Percentiles rank a stretch among this genome's conserved stretches.
These are phyloP conservation scores for Galerina sulciceps DNA, from an alignment of 768 basidiomycete species.

Conservation along the genomic window DNA sequence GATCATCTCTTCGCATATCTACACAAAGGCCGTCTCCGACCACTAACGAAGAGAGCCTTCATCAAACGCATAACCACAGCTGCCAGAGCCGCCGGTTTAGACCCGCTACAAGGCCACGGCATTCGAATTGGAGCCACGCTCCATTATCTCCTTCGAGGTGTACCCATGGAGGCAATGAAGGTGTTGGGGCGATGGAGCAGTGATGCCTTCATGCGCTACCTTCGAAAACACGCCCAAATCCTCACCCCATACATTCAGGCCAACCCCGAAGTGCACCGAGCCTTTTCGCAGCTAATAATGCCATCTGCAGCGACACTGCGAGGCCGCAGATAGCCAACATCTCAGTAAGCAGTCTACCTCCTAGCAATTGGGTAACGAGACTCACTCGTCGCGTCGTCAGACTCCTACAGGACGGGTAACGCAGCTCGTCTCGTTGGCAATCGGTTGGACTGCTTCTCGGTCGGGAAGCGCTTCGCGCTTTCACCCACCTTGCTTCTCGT, in stretches of 20 bases:
- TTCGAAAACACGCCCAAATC: constrained; percentile 22
- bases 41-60: constrained; percentile 34
- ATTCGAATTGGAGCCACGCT: constrained; percentile 34
- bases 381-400: constrained; percentile 11
- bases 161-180: constrained; percentile 41
- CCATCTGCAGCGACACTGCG: background rate
- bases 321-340: background rate
- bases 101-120: constrained; percentile 30
- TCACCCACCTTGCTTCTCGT: background rate
- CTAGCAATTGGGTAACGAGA: constrained; percentile 10
- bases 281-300: background rate
- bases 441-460: background rate
- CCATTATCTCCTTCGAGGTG: constrained; percentile 37
- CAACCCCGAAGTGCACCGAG: background rate
- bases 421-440: constrained; percentile 10
- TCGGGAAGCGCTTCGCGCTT: constrained; percentile 1
- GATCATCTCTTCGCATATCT: constrained; percentile 34
- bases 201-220: constrained; percentile 31
- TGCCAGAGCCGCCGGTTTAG: constrained; percentile 2
- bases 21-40: constrained; percentile 3
- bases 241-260: constrained; percentile 20
- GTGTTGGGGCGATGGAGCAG: constrained; percentile 39
- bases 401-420: constrained; percentile 9
- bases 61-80: constrained; percentile 18
- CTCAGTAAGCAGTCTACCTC: constrained; percentile 1